Percentiles rank a stretch among this genome's conserved stretches.
These are phyloP conservation scores for Solanum habrochaites DNA, from an alignment of 257 asterid genomes.

Conservation along the genomic window DNA sequence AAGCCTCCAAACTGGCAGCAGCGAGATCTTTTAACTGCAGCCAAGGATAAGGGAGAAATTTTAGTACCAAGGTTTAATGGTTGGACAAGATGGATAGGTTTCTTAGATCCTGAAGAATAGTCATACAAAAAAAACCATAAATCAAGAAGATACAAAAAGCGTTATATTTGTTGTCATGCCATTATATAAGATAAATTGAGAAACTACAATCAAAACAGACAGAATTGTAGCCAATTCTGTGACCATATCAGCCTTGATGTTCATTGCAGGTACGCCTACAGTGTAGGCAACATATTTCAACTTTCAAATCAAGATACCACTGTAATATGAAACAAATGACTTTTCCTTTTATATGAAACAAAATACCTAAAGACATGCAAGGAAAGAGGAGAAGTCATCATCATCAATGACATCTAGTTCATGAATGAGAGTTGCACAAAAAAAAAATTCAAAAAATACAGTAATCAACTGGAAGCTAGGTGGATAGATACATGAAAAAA, in stretches of 20 bases:
- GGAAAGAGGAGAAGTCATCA: neutral
- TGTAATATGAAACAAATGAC: neutral
- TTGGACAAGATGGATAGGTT: neutral
- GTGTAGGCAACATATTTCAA: neutral
- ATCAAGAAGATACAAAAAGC: neutral
- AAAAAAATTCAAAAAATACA: neutral
- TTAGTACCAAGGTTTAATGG: neutral
- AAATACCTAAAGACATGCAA: neutral
- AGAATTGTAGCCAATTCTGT: neutral
- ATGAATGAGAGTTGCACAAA: neutral
- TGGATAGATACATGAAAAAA: neutral
- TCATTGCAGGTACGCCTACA: neutral
- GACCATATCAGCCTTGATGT: neutral
- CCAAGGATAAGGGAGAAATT: neutral
- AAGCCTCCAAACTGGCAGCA: conserved; percentile 5
- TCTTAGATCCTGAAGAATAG: neutral
- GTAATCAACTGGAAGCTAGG: neutral
- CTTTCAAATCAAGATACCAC: neutral
- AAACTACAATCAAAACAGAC: neutral
- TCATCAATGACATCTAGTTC: neutral
- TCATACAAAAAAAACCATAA: neutral
- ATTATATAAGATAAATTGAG: neutral
- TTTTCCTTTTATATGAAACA: neutral
- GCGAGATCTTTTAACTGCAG: conserved; percentile 10
- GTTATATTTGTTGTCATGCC: neutral